phyloP scores from a whole-genome alignment of 2,329 filamentous ascomycete species.

The Apiospora saccharicola region DNA sequence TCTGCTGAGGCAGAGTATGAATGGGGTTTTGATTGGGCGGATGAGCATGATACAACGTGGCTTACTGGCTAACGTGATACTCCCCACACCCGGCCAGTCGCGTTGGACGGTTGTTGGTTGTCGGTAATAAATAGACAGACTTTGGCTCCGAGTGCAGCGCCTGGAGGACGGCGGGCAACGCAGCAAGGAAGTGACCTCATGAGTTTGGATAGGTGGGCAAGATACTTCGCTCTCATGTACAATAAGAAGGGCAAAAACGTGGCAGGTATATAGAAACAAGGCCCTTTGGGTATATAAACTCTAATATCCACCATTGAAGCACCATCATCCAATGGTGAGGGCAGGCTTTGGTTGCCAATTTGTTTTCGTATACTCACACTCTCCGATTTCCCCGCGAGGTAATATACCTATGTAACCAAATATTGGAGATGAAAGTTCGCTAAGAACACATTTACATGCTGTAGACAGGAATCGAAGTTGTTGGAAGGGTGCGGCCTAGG shows the following conservation, averaged over 20 bases:
- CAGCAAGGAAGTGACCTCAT: not conserved
- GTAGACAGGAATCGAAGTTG: not conserved
- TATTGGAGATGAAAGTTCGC: not conserved
- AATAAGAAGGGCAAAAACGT: not conserved
- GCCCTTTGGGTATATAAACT: not conserved
- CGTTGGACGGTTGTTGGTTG: too few species aligned
- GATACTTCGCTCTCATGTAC: not conserved
- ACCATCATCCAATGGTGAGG: too few species aligned
- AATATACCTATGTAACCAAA: not conserved
- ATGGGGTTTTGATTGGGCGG: too few species aligned
- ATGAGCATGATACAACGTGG: too few species aligned
- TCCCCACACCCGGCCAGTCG: not conserved
- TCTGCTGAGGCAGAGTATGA: not conserved
- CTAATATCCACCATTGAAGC: not conserved
- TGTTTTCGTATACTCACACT: not conserved
- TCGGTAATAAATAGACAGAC: too few species aligned
- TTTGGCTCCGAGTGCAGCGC: too few species aligned
- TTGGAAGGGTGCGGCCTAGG: not conserved
- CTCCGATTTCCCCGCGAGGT: not conserved
- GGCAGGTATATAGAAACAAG: not conserved
- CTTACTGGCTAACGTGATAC: too few species aligned
- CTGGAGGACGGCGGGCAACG: not conserved
- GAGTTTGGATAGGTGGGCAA: not conserved
- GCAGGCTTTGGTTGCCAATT: not conserved
- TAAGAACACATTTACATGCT: not conserved